These are phyloP conservation scores for Metschnikowia lachancei DNA, from an alignment of 805 yeast genomes.

Conservation along the genomic window DNA sequence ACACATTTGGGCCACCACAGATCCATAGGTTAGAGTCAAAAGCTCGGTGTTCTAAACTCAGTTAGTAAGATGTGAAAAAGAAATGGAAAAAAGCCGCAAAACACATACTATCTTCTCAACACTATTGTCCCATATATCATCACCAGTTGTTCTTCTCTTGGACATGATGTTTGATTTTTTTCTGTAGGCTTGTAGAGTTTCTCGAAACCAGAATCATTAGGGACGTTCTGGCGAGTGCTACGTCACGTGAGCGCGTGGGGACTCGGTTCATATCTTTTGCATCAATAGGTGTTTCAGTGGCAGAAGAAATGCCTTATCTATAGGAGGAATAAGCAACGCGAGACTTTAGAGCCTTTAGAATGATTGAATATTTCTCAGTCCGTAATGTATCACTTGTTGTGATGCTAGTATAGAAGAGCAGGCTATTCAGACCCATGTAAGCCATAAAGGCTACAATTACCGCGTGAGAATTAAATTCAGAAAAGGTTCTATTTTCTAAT, in stretches of 20 bases:
- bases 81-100: neutral
- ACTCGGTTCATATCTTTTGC: too few species aligned
- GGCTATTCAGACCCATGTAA: too few species aligned
- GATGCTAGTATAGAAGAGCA: too few species aligned
- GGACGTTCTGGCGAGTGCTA: neutral
- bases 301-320: too few species aligned
- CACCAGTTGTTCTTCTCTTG: slow-evolving; percentile 49
- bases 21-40: slow-evolving; percentile 92
- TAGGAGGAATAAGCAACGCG: too few species aligned
- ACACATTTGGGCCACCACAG: slow-evolving; percentile 87
- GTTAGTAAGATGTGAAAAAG: slow-evolving; percentile 13
- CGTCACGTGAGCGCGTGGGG: neutral
- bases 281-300: too few species aligned
- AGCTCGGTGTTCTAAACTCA: slow-evolving; percentile 71
- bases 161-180: slow-evolving; percentile 13
- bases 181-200: neutral
- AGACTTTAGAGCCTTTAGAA: too few species aligned
- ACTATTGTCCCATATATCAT: slow-evolving; percentile 86
- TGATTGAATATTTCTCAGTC: too few species aligned
- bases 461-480: too few species aligned
- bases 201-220: neutral
- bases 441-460: too few species aligned
- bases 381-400: too few species aligned
- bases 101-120: slow-evolving; percentile 76
- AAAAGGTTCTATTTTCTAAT: too few species aligned